phyloP scores from a whole-genome alignment of 106 monocot species.

The Narthecium ossifragum region DNA sequence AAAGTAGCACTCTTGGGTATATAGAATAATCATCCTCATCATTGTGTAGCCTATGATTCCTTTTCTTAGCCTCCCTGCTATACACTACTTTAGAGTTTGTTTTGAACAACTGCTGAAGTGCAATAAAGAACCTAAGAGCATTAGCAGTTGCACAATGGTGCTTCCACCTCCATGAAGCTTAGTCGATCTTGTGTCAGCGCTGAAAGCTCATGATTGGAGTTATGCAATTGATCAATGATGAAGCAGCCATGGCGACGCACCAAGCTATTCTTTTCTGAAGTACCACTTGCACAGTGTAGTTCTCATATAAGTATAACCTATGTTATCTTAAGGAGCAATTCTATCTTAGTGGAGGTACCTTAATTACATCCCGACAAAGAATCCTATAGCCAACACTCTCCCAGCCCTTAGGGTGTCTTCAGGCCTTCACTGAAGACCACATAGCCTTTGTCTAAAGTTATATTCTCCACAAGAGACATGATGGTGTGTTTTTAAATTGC shows the following conservation, averaged over 20 bases:
- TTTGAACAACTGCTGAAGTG: constrained; percentile 4
- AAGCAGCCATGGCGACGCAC: not conserved
- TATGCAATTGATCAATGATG: not conserved
- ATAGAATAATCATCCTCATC: constrained; percentile 23
- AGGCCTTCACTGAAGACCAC: not conserved
- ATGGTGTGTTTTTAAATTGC: not conserved
- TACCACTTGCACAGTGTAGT: not conserved
- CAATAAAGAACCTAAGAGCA: constrained; percentile 1
- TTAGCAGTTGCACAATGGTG: constrained; percentile 3
- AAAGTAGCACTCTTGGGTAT: constrained; percentile 11
- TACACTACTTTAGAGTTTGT: not conserved
- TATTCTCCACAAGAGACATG: constrained; percentile 4
- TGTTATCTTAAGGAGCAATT: not conserved
- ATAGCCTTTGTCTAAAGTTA: constrained; percentile 20
- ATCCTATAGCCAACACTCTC: constrained; percentile 10
- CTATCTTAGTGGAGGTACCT: constrained; percentile 8
- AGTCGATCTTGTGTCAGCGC: not conserved
- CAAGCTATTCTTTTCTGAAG: too few relatives aligned
- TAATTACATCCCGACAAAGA: constrained; percentile 32
- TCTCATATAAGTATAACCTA: not conserved
- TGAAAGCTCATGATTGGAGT: constrained; percentile 1
- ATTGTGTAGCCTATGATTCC: constrained; percentile 9
- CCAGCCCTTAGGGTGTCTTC: constrained; percentile 6
- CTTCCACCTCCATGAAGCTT: constrained; percentile 9
- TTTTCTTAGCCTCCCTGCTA: not conserved